These are phyloP conservation scores for Clohesyomyces aquaticus DNA, from an alignment of 495 filamentous ascomycete species.

Conservation along the genomic window DNA sequence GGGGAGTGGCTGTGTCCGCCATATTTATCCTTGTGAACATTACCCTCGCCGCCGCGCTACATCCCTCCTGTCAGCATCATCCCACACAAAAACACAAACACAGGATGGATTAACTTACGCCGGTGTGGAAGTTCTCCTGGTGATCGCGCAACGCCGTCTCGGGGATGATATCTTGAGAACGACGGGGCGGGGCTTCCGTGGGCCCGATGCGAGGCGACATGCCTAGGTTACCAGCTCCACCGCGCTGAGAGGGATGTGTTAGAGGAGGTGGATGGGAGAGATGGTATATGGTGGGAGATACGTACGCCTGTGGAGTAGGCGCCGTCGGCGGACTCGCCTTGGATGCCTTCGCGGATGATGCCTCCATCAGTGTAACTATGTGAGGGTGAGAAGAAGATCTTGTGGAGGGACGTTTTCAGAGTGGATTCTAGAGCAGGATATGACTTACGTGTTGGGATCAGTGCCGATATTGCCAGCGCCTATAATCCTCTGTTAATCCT, in stretches of 20 bases:
- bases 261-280: background rate
- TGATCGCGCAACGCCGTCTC: slow-evolving; percentile 44
- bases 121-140: slow-evolving; percentile 50
- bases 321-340: slow-evolving; percentile 34
- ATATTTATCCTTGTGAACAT: slow-evolving; percentile 48
- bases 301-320: slow-evolving; percentile 39
- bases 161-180: slow-evolving; percentile 43
- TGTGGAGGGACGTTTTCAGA: too few relatives aligned
- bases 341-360: slow-evolving; percentile 47
- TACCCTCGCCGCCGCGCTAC: slow-evolving; percentile 47
- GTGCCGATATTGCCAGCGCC: slow-evolving; percentile 50
- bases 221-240: slow-evolving; percentile 46
- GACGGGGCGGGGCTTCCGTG: slow-evolving; percentile 13
- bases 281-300: too few relatives aligned
- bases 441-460: slow-evolving; percentile 40
- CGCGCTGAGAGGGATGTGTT: slow-evolving; percentile 37
- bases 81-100: background rate
- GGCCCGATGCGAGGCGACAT: slow-evolving; percentile 28
- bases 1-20: slow-evolving; percentile 46
- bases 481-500: slow-evolving; percentile 26
- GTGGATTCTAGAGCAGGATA: background rate
- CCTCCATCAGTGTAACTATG: slow-evolving; percentile 44
- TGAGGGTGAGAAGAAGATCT: slow-evolving; percentile 3
- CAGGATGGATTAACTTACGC: slow-evolving; percentile 37
- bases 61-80: slow-evolving; percentile 13